Evolutionary conservation across 768 basidiomycete genomes (phyloP).

Genomic region (Mrakia gelida): DNA sequence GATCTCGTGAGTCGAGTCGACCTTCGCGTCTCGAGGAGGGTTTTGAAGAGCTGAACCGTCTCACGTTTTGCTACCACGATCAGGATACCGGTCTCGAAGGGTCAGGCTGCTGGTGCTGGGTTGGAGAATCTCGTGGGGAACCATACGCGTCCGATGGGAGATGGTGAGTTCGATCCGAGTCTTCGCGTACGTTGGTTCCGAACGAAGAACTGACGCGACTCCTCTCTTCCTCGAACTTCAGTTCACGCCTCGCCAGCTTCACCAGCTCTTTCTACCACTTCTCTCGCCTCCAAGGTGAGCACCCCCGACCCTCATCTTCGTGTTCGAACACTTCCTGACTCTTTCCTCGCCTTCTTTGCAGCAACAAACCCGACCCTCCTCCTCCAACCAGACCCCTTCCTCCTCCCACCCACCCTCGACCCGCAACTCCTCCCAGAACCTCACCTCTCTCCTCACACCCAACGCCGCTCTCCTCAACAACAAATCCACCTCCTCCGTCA

Average conservation of each 20-base stretch:
- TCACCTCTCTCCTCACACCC: constrained; percentile 17
- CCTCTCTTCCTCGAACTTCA: background rate
- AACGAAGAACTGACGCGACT: background rate
- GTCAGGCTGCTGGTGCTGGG: constrained; percentile 67
- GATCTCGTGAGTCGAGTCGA: constrained; percentile 19
- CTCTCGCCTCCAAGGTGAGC: background rate
- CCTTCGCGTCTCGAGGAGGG: background rate
- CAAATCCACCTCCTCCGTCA: constrained; percentile 17
- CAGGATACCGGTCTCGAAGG: constrained; percentile 63
- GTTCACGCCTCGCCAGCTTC: background rate
- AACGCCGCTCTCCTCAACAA: constrained; percentile 10
- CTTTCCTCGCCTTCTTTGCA: background rate
- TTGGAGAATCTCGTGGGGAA: constrained; percentile 54
- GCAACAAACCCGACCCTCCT: background rate
- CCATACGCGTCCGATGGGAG: constrained; percentile 13
- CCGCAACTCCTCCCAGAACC: background rate
- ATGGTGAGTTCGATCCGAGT: background rate
- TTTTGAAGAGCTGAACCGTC: no score
- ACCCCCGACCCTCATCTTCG: background rate
- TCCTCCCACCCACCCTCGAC: background rate
- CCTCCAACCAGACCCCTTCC: background rate
- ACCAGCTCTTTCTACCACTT: background rate
- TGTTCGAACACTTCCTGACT: background rate
- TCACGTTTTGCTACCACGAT: background rate
- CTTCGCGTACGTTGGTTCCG: background rate